Base-by-base conservation (phyloP, 208 protist species). In the Acanthamoeba castellanii region DNA sequence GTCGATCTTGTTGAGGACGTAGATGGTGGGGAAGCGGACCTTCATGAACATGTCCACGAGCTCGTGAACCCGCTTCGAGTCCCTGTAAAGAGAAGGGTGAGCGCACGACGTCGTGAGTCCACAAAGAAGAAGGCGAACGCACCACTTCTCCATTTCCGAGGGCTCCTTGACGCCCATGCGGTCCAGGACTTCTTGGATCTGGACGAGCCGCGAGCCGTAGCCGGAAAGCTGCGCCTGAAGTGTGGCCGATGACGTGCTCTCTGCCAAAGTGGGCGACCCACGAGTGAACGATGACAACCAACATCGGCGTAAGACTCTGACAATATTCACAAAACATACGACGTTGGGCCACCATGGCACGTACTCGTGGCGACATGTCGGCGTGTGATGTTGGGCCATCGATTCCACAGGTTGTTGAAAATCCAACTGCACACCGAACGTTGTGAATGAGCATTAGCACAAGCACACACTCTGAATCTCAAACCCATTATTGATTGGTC, bases 1-100 rank as follows among this genome's bases (percentile, higher is more conserved):
- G 85, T 97, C 96, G 18, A 97, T 94, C 45, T 97, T 97, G 72
- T 97, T 97, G 32, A 97, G 82, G 22, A 96, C 95, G 42, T 96
- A 93, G 45, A 97, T 91, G 1, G 84, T 97, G 52, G 96, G 96
- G 57, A 97, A 97, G 59, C 96, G 66, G n/a, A 94, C 76, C 37
- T 96, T 68, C 76, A 97, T 50, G 74, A 96, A 97, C 52, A 74
- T 93, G 34, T 94, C 55, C 45, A 97, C 95, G 70, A 97, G 70
- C 27, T 94, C 52, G 61, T 64, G 59, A 50, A 94, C 93, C n/a
- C 74, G 27, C 27, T 92, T 59, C 32, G 25, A n/a, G 34, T 59
- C 81, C 94, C 55, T 76, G 76, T n/a, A 64, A 0, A 37, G 37
- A 37, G 3, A 3, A 3, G 37, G 3, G 37, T 37, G 37, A 37